Conservation (phyloP, 164 flowering plant species). For the Magnolia changhungtana region DNA sequence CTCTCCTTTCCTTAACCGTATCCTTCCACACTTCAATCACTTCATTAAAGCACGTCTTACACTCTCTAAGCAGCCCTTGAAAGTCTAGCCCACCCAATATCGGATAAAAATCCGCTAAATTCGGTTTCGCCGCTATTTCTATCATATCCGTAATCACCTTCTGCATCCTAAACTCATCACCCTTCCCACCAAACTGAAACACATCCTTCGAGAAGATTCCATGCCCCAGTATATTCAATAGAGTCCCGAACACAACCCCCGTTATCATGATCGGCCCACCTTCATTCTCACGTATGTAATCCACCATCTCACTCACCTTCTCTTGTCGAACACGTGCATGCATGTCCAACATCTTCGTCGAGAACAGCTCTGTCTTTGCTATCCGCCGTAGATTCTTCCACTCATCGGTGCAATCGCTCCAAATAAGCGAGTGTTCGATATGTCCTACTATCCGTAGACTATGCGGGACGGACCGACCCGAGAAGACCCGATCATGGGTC, state of each 20-base stretch:
- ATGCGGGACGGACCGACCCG: slow-evolving; percentile 18
- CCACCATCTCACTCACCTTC: slow-evolving; percentile 28
- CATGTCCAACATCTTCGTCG: slow-evolving; percentile 20
- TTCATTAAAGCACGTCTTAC: neutral
- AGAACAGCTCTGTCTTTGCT: slow-evolving; percentile 32
- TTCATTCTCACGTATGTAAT: slow-evolving; percentile 14
- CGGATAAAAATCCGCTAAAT: slow-evolving; percentile 34
- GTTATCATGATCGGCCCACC: slow-evolving; percentile 21
- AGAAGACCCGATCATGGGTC: slow-evolving; percentile 20
- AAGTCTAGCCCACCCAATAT: slow-evolving; percentile 26
- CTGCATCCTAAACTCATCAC: slow-evolving; percentile 14
- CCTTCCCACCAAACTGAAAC: slow-evolving; percentile 15
- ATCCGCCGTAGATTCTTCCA: slow-evolving; percentile 35
- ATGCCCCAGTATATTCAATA: slow-evolving; percentile 24
- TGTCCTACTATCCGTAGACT: neutral
- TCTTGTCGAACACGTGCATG: slow-evolving; percentile 24
- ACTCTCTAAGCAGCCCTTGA: slow-evolving; percentile 22
- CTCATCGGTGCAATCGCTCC: slow-evolving; percentile 29
- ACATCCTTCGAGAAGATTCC: slow-evolving; percentile 27
- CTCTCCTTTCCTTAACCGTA: slow-evolving; percentile 30
- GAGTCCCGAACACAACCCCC: slow-evolving; percentile 20
- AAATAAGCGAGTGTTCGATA: slow-evolving; percentile 14
- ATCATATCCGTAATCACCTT: slow-evolving; percentile 12
- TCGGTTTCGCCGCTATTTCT: slow-evolving; percentile 17
- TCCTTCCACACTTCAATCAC: slow-evolving; percentile 23